Evolutionary conservation across 2,329 filamentous ascomycete genomes (phyloP).

Genomic region (Graphiopsis chlorocephala): DNA sequence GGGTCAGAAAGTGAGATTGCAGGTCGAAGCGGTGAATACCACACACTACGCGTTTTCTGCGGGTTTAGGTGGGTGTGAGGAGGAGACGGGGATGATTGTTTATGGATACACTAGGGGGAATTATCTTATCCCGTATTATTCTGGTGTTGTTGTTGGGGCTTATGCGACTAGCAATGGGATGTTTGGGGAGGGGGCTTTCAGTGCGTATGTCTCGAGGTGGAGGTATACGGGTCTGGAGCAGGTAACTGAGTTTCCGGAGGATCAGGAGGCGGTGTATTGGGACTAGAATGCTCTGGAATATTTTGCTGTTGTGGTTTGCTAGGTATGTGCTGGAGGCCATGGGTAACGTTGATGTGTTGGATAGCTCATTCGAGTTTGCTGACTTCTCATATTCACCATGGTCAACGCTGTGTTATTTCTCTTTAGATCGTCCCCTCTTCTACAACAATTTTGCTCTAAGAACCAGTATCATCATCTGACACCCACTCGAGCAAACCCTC

Average conservation of each 20-base stretch:
- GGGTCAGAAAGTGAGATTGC: slow-evolving; percentile 35
- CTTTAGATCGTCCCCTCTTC: no score
- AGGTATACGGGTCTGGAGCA: slow-evolving; percentile 10
- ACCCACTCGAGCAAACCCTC: no score
- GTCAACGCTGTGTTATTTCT: no score
- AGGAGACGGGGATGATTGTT: slow-evolving; percentile 10
- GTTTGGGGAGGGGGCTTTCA: slow-evolving; percentile 17
- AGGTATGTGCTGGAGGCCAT: no score
- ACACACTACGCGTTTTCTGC: slow-evolving; percentile 44
- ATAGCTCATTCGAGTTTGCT: no score
- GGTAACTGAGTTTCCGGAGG: slow-evolving; percentile 8
- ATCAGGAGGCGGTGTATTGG: slow-evolving; percentile 11
- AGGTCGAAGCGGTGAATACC: slow-evolving; percentile 45
- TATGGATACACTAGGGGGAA: slow-evolving; percentile 18
- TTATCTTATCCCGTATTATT: slow-evolving; percentile 16
- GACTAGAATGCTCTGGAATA: background rate
- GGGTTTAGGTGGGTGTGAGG: slow-evolving; percentile 19
- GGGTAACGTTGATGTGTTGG: no score
- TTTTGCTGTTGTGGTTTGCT: no score
- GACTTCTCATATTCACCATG: no score
- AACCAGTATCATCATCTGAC: no score
- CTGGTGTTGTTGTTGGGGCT: slow-evolving; percentile 16
- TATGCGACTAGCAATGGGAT: slow-evolving; percentile 18
- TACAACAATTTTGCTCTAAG: no score
- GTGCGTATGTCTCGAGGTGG: slow-evolving; percentile 15